These are phyloP conservation scores for Globisporangium paddicum DNA, from an alignment of 352 stramenopile genomes.

Conservation along the genomic window DNA sequence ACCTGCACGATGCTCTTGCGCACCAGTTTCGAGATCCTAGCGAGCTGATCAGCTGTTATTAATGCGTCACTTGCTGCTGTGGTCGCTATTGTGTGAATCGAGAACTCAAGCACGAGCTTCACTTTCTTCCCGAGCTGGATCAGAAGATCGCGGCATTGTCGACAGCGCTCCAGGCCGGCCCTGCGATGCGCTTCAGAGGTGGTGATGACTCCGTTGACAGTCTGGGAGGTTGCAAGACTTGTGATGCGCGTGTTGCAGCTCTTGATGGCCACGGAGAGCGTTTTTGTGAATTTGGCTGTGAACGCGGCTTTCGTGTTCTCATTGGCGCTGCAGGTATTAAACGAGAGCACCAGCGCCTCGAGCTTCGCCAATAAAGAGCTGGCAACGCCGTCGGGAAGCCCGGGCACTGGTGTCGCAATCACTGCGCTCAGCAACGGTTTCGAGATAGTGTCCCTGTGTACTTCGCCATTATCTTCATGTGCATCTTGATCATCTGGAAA, in stretches of 20 bases:
- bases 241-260: conserved; percentile 34
- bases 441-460: too few relatives aligned
- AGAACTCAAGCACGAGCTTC: conserved; percentile 14
- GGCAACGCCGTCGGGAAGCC: conserved; percentile 18
- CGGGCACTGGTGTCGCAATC: conserved; percentile 13
- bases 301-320: conserved; percentile 1
- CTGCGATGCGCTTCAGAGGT: conserved; percentile 18
- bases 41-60: conserved; percentile 4
- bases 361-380: conserved; percentile 9
- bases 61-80: neutral
- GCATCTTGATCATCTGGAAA: neutral
- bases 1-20: conserved; percentile 20
- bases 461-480: neutral
- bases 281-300: conserved; percentile 5
- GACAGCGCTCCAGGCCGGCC: conserved; percentile 29
- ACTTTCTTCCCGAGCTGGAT: conserved; percentile 38
- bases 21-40: conserved; percentile 13
- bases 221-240: conserved; percentile 14
- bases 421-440: neutral
- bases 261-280: conserved; percentile 21
- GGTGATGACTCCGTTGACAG: conserved; percentile 5
- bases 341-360: conserved; percentile 5
- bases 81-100: neutral
- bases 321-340: neutral
- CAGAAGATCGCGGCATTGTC: conserved; percentile 35